These are phyloP conservation scores for Pythium dissimile DNA, from an alignment of 352 stramenopile genomes.

Conservation along the genomic window DNA sequence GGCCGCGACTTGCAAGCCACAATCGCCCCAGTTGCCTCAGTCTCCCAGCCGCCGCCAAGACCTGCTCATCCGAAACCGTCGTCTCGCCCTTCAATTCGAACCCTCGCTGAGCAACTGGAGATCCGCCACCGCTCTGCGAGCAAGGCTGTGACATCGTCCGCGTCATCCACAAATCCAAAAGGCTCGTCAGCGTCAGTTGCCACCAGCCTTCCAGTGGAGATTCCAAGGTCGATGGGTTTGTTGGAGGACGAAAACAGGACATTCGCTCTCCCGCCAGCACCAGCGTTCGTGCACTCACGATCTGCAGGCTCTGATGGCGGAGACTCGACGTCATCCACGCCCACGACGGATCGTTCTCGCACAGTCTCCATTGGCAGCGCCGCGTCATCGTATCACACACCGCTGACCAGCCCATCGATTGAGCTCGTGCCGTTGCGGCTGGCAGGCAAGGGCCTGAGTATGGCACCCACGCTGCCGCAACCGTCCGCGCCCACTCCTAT, in stretches of 20 bases:
- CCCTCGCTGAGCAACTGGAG: background rate
- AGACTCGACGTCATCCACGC: background rate
- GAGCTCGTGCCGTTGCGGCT: background rate
- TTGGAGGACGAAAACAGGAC: background rate
- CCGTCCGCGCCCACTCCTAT: no score
- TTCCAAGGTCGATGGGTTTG: no score
- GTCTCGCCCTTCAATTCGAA: background rate
- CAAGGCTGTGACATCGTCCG: background rate
- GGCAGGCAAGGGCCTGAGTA: background rate
- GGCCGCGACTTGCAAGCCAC: background rate
- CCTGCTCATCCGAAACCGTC: background rate
- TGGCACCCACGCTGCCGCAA: background rate
- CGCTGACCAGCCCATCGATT: background rate
- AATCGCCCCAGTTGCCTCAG: no score
- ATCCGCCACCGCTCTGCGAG: background rate
- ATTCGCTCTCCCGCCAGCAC: background rate
- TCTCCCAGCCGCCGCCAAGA: background rate
- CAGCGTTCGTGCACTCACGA: background rate
- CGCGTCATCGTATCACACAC: background rate
- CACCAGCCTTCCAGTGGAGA: no score
- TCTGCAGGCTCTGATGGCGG: background rate
- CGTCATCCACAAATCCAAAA: background rate
- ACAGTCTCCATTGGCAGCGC: background rate
- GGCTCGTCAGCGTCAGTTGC: background rate
- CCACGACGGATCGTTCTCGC: background rate